Base-by-base conservation (phyloP, 2,329 filamentous ascomycete species). In the Arthrinium phaeospermum region DNA sequence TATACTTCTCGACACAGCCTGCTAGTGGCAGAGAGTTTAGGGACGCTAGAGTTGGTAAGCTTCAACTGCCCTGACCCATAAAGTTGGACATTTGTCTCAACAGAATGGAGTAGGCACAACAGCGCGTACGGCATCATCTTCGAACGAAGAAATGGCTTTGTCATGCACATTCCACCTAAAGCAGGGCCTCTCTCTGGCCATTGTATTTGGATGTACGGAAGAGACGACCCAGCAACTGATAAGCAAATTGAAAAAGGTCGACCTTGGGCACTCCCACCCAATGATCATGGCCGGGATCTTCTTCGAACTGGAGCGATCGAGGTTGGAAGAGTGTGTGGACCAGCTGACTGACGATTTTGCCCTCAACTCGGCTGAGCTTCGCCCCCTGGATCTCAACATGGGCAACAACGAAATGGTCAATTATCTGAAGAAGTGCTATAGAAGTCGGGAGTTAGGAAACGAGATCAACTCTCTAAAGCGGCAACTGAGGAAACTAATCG, bases 371-470 rank as follows among this genome's bases (percentile, higher is more conserved):
- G 6, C 57, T 10, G 57, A 64, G 34, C n/a, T 41, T 6, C 19
- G 34, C 16, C 57, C 57, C 34, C 57, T 64, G 34, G 34, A 41
- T n/a, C 57, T 64, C 34, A 30, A 64, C 34, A 64, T 64, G 57
- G 57, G 34, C 3, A 37, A 4, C 1, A 41, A 2, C 8, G 19
- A 64, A 8, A 64, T 64, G 57, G 13, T 24, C 30, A 24, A 22
- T 12, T 64, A 64, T 14, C 57, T 64, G 3, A 41, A 64, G 57
- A 64, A 64, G 10, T 64, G 57, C 57, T 64, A 64, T 10, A 4
- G 57, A 1, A 64, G 57, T 34, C 57, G 57, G 19, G 57, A 64
- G 34, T 19, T 64, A 13, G 57, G 57, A 7, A 64, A 41, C 34
- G 57, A 64, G 10, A 64, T 64, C 10, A 64, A 64, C 4, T 3